Base-by-base conservation (phyloP, 1,284 basidiomycete species). In the Puccinia coronata region DNA sequence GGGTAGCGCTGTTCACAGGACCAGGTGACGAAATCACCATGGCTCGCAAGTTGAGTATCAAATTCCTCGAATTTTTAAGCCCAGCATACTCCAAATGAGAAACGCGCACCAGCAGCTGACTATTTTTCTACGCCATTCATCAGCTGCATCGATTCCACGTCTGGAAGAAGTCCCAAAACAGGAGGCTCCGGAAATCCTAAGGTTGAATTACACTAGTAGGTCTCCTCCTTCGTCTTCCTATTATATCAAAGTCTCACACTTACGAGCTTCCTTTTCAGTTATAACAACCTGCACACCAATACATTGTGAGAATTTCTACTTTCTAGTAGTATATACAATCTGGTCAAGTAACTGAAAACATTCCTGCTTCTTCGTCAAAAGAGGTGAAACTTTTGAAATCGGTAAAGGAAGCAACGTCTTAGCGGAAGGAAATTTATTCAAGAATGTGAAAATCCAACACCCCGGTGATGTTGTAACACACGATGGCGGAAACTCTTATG, bases 11-110 rank as follows among this genome's bases (percentile, higher is more conserved):
- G 14, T 47, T 79, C 14, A 18, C 63, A n/a, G 77, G 77, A 9
- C 14, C 47, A 12, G 49, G n/a, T 36, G 77, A 79, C 53, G 23
- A 47, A 28, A 47, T 79, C 9, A 79, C 77, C 8, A 69, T 78
- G 76, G 76, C 76, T 14, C 65, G 67, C 41, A 78, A 78, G 76
- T 67, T 79, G n/a, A 71, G 77, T 57, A 49, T 63, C 28, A 36
- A 51, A 51, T 12, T 11, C 49, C 9, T 9, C 36, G 12, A 28
- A 9, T 14, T 14, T 2, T 31, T 12, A 61, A n/a, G n/a, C n/a
- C n/a, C n/a, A n/a, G n/a, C n/a, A 2, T n/a, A 11, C 31, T 34
- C 31, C 31, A 36, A 18, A 36, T 34, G 12, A 61, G 20, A 61
- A 61, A 31, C 4, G 1, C n/a, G n/a, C n/a, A n/a, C n/a, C n/a